These are phyloP conservation scores for Phytopythium vexans DNA, from an alignment of 352 stramenopile genomes.

Conservation along the genomic window DNA sequence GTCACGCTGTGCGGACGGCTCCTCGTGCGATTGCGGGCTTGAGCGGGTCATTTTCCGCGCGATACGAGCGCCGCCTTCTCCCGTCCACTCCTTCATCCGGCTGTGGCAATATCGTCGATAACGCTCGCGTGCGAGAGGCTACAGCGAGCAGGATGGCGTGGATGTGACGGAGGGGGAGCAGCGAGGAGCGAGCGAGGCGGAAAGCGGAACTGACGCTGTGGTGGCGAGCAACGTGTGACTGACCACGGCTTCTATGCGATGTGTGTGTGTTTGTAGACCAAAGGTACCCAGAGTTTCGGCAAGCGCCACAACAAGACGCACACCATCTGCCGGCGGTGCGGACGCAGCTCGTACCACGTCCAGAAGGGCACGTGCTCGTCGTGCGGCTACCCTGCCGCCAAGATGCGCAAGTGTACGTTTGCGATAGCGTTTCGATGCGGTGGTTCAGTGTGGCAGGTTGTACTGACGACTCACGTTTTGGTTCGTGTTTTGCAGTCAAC, in stretches of 20 bases:
- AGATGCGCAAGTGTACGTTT: slow-evolving; percentile 95
- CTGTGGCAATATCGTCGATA: too few species aligned
- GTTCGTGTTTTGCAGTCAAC: slow-evolving; percentile 70
- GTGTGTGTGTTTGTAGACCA: slow-evolving; percentile 89
- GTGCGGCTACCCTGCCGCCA: slow-evolving; percentile 97
- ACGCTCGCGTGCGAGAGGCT: too few species aligned
- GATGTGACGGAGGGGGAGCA: not conserved
- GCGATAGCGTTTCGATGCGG: slow-evolving; percentile 1
- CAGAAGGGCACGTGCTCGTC: slow-evolving; percentile 99
- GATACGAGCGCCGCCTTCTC: too few species aligned
- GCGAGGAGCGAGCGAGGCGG: not conserved
- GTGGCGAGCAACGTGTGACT: not conserved
- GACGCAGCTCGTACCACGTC: slow-evolving; percentile 99
- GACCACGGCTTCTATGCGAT: slow-evolving; percentile 17
- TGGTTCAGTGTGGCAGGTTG: not conserved
- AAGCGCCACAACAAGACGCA: slow-evolving; percentile 99
- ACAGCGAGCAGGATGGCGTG: not conserved
- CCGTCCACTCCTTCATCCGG: not conserved
- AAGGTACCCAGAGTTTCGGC: slow-evolving; percentile 99
- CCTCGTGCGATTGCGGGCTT: not conserved
- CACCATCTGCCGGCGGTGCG: slow-evolving; percentile 98
- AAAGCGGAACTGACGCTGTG: not conserved
- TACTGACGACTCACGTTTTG: not conserved
- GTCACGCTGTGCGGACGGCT: not conserved
- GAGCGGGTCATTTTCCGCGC: too few species aligned